A percentile compares a stretch with the other conserved stretches of the same genome.
Conservation (phyloP, 331 rosid species). For the Malus hybrid region DNA sequence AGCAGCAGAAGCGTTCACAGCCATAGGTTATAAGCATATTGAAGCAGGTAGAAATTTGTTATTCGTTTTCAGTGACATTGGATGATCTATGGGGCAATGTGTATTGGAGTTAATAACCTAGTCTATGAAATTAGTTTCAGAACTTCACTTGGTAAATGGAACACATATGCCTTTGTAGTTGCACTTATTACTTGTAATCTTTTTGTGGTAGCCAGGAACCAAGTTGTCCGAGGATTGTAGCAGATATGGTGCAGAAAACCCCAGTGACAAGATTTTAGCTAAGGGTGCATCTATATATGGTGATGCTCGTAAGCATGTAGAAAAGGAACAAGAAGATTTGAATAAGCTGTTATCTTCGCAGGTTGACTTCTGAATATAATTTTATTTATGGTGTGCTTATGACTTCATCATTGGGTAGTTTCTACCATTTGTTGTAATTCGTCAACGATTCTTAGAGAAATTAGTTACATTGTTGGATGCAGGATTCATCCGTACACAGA, state of each 20-base stretch:
- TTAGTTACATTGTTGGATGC: neutral
- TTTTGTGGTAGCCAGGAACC: conserved; percentile 71
- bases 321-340: conserved; percentile 90
- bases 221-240: conserved; percentile 98
- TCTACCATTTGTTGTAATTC: neutral
- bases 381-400: neutral
- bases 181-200: conserved; percentile 11
- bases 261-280: conserved; percentile 61
- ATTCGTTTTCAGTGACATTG: neutral
- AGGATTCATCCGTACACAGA: neutral
- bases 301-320: conserved; percentile 92
- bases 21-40: conserved; percentile 74
- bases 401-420: neutral
- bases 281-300: conserved; percentile 94
- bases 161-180: neutral
- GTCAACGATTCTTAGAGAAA: neutral
- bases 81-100: neutral
- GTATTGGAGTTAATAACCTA: conserved; percentile 5
- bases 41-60: conserved; percentile 69
- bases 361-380: conserved; percentile 35
- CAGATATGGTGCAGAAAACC: conserved; percentile 90
- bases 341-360: conserved; percentile 67
- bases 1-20: conserved; percentile 81
- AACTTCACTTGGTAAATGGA: neutral
- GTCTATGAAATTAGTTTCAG: conserved; percentile 2